Evolutionary conservation across 345 rosid species (phyloP), one percentile per base, ranked within the genome.

Genomic region (Populus nigra): DNA sequence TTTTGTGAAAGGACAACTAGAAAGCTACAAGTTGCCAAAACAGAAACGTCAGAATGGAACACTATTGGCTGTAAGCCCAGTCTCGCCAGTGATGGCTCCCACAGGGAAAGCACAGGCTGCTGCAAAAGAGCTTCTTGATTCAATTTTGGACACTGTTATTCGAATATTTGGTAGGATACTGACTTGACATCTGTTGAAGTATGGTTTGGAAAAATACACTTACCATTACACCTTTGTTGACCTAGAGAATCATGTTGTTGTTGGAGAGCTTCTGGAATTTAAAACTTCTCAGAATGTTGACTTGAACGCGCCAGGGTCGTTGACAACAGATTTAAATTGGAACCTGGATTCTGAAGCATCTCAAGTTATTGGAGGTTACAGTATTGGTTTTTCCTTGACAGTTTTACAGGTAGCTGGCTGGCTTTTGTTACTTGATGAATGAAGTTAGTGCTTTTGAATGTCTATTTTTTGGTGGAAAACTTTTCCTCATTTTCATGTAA

Each of bases 1-100:
- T 79, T 83, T 80, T 76, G 82, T 86, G 79, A 92, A 88, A 85
- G 93, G 90, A 76, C 91, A 91, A 47, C 82, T 93, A 74, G 94
- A 86, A 78, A 83, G 91, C 88, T 91, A 82, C 79, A 91, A 86
- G 71, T 68, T 92, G 76, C 78, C 88, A 2, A 93, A 93, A 83
- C 91, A 89, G 81, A 96, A 91, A 81, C 89, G 79, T 82, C 98
- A 88, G 84, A 92, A 92, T 87, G 97, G 94, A 73, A 85, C 89
- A 78, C 88, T 93, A 77, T 80, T 89, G 84, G 90, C 98, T 78
- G 97, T 91, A 79, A 96, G 98, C 85, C 99, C 99, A 72, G 99
- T 93, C 72, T 96, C 99, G 1, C 88, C 97, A 69, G 85, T 91
- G 76, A 93, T 96, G 99, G 96, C 96, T 84, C 99, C 99, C 79